Evolutionary conservation across 1,139 yeast genomes (phyloP), one percentile per base, ranked within the genome.

Genomic region (Sugiyamaella pinicola): DNA sequence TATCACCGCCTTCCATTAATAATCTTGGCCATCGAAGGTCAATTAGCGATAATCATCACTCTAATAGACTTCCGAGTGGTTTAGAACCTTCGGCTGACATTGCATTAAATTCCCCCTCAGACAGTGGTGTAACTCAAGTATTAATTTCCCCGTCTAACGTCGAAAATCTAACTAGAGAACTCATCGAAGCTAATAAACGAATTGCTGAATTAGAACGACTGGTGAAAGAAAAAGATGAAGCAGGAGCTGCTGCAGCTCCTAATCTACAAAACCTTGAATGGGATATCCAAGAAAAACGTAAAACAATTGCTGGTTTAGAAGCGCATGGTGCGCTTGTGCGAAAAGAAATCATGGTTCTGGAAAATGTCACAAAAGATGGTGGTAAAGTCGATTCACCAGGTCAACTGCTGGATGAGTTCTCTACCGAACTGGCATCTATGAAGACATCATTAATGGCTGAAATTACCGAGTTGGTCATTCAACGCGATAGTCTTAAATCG

Each of bases 261-360:
- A 40, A 33, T 10, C 45, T 58, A 31, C 54, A 21, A 42, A 57
- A 53, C 21, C 58, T 67, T 28, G 69, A 67, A 21, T 50, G 59
- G 15, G 64, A 59, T 28, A 61, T 69, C 39, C 54, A 59, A 42
- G 69, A 67, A 53, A 69, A 69, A 55, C 63, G 72, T 13, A 61
- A 62, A 53, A 67, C 72, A 1, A 61, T 70, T 48, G 73, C 73
- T 1, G 67, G 64, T 4, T 58, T 70, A 21, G 72, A 70, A 44
- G 72, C 74, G 4, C 61, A 63, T 47, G 63, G 64, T 26, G 62
- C 59, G 24, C 64, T 69, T 4, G 69, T 70, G 21, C 55, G 61
- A 45, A 62, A 62, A 43, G 73, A 70, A 57, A 59, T 68, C 29
- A 63, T 59, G 42, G 64, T 64, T 9, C 56, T 68, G 17, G 61